Evolutionary conservation across 2,329 filamentous ascomycete genomes (phyloP).

Genomic region (Dothistroma pini): DNA sequence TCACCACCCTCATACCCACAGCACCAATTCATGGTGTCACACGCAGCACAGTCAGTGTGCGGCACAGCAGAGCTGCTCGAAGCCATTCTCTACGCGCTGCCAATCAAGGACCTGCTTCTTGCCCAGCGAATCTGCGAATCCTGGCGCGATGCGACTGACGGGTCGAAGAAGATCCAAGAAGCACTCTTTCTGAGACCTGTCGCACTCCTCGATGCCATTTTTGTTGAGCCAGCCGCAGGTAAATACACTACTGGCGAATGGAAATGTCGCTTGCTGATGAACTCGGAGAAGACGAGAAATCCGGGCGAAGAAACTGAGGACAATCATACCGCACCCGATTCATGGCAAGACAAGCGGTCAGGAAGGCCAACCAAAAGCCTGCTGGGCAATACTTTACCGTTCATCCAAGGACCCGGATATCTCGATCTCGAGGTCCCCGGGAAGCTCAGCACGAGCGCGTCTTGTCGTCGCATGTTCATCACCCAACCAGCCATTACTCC

Average conservation of each 20-base stretch:
- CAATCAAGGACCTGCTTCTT: slow-evolving; percentile 1
- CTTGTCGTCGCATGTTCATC: neutral
- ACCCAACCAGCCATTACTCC: neutral
- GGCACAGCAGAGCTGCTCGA: slow-evolving; percentile 5
- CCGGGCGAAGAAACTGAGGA: neutral
- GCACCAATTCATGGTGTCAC: neutral
- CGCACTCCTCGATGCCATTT: neutral
- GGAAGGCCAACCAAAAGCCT: neutral
- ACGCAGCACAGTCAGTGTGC: neutral
- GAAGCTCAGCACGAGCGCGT: neutral
- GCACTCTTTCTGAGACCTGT: neutral
- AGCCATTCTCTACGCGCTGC: slow-evolving; percentile 1
- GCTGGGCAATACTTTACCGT: neutral
- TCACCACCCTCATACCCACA: neutral
- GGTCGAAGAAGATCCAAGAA: neutral
- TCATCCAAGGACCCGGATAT: neutral
- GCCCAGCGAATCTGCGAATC: neutral
- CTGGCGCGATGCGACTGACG: neutral
- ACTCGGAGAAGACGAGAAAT: neutral
- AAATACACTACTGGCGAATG: neutral
- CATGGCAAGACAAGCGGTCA: neutral
- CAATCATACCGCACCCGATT: neutral
- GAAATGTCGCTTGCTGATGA: neutral
- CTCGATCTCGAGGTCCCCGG: neutral
- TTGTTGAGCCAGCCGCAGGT: neutral